Conservation (phyloP, 164 flowering plant species). For the Santalum album region DNA sequence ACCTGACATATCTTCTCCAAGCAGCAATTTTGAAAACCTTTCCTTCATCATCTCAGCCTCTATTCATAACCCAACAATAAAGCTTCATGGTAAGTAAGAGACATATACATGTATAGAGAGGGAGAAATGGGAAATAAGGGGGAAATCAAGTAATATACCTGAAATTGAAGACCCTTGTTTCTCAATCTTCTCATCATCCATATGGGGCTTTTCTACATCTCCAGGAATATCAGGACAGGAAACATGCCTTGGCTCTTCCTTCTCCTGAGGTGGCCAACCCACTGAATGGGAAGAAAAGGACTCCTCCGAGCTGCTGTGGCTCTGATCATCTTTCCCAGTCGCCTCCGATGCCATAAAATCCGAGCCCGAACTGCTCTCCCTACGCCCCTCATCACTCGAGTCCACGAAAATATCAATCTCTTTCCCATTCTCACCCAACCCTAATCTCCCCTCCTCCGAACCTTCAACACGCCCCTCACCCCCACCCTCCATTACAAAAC, state of each 20-base stretch:
- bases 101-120: neutral
- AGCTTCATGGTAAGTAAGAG: slow-evolving; percentile 6
- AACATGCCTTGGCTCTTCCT: slow-evolving; percentile 21
- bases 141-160: slow-evolving; percentile 20
- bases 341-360: slow-evolving; percentile 38
- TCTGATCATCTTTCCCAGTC: slow-evolving; percentile 40
- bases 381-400: slow-evolving; percentile 20
- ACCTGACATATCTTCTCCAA: slow-evolving; percentile 88
- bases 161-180: slow-evolving; percentile 35
- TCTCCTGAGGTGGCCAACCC: slow-evolving; percentile 31
- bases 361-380: slow-evolving; percentile 45
- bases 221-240: slow-evolving; percentile 12
- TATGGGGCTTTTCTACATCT: slow-evolving; percentile 18
- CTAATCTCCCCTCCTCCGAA: slow-evolving; percentile 12
- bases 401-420: slow-evolving; percentile 15
- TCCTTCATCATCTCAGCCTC: slow-evolving; percentile 80
- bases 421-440: slow-evolving; percentile 11
- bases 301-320: slow-evolving; percentile 39
- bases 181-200: slow-evolving; percentile 29
- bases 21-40: slow-evolving; percentile 64
- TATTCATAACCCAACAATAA: slow-evolving; percentile 9
- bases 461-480: slow-evolving; percentile 15
- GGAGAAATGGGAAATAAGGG: neutral
- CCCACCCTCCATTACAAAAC: slow-evolving; percentile 34
- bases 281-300: slow-evolving; percentile 29